A percentile compares a stretch with the other conserved stretches of the same genome.
phyloP scores from a whole-genome alignment of 768 basidiomycete genomes.

The Suillus luteus region DNA sequence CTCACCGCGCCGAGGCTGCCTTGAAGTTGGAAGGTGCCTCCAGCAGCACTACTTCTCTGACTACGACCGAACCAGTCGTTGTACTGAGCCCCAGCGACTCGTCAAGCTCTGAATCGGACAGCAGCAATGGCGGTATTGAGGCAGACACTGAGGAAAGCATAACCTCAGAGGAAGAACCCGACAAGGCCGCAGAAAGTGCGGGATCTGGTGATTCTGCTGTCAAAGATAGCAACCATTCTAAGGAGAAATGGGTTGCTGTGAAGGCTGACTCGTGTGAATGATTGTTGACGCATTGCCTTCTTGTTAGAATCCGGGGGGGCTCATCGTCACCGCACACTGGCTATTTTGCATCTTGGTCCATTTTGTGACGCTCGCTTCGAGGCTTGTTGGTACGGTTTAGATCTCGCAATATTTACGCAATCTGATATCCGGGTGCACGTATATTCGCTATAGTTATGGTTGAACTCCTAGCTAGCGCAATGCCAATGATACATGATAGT shows the following conservation, averaged over 20 bases:
- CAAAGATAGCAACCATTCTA: conserved; percentile 35
- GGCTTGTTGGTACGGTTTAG: conserved; percentile 23
- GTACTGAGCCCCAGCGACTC: conserved; percentile 33
- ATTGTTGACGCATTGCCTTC: conserved; percentile 4
- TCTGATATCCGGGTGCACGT: conserved; percentile 5
- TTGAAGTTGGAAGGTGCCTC: conserved; percentile 27
- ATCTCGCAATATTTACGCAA: conserved; percentile 23
- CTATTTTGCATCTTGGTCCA: conserved; percentile 18
- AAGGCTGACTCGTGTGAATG: conserved; percentile 44
- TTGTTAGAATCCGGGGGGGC: conserved; percentile 2
- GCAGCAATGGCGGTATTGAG: conserved; percentile 59
- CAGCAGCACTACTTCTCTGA: conserved; percentile 16
- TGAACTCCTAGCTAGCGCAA: neutral
- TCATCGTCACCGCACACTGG: neutral
- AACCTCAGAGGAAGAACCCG: conserved; percentile 68
- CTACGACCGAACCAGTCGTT: conserved; percentile 20
- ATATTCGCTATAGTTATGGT: conserved; percentile 4
- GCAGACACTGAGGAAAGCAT: conserved; percentile 78
- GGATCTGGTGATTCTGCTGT: conserved; percentile 13
- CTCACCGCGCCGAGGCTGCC: conserved; percentile 37
- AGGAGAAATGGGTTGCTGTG: conserved; percentile 81
- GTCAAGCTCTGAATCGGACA: conserved; percentile 62
- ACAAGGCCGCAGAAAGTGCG: conserved; percentile 38
- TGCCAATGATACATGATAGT: neutral
- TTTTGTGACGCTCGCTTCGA: conserved; percentile 22